Percentiles rank a stretch among this genome's conserved stretches.
These are phyloP conservation scores for Neurospora intermedia DNA, from an alignment of 495 filamentous ascomycete genomes.

Conservation along the genomic window DNA sequence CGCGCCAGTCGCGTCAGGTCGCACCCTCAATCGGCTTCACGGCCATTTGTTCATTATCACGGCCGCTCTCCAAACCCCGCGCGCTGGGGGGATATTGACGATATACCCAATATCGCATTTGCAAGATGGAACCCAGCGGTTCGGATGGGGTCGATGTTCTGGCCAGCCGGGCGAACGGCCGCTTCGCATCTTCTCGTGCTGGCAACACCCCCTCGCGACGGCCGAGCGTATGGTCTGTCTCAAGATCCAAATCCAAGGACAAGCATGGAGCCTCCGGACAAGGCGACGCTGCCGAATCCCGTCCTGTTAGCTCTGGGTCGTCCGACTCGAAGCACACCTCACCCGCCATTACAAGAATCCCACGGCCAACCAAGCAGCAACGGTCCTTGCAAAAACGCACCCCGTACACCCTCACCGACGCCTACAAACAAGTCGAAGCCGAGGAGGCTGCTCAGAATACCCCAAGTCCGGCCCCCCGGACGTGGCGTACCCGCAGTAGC, in stretches of 20 bases:
- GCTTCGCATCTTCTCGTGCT: conserved; percentile 12
- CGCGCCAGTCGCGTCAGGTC: not conserved
- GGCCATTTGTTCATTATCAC: not conserved
- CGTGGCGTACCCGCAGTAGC: conserved; percentile 22
- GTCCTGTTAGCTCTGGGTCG: conserved; percentile 5
- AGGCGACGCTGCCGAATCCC: not conserved
- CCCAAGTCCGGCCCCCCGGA: conserved; percentile 37
- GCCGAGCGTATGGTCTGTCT: conserved; percentile 14
- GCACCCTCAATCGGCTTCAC: not conserved
- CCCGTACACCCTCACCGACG: conserved; percentile 28
- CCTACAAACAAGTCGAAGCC: conserved; percentile 32
- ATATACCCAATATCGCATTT: not conserved
- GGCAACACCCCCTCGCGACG: conserved; percentile 18
- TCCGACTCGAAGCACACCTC: conserved; percentile 16
- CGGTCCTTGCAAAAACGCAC: conserved; percentile 23
- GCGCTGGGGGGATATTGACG: not conserved
- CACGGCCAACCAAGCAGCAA: conserved; percentile 19
- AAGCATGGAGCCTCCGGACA: not conserved
- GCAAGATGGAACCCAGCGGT: conserved; percentile 18
- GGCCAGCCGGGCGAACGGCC: conserved; percentile 6
- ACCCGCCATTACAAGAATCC: conserved; percentile 28
- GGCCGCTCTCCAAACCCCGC: not conserved
- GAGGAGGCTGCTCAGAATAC: conserved; percentile 34
- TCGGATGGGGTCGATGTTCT: conserved; percentile 4
- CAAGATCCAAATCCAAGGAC: conserved; percentile 8